Base-by-base conservation (phyloP, 2,329 filamentous ascomycete genomes). In the Pseudogymnoascus destructans region DNA sequence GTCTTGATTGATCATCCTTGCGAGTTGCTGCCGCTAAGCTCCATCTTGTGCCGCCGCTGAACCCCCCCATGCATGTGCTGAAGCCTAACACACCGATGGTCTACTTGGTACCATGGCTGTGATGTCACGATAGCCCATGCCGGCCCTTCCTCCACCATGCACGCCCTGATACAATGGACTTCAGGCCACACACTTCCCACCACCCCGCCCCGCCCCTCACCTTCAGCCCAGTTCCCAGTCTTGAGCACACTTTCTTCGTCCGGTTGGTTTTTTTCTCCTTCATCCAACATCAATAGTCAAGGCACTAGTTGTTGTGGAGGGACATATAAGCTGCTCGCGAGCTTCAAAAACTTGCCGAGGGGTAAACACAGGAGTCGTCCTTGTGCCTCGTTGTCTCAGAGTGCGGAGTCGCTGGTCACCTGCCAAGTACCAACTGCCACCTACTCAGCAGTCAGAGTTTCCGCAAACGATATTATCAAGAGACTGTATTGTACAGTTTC, bases 81-180 rank as follows among this genome's bases (percentile, higher is more conserved):
- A 25, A 52, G 46, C 46, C 46, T 52, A 52, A 17, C 46, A 52
- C 46, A 52, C 46, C 46, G 46, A 27, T 5, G 46, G 46, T 30
- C 27, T 17, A 30, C 46, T 52, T 30, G 9, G 46, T 32, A 52
- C 46, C 46, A 52, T 52, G 46, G 13, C 15, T 11, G 9, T 11
- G 46, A 52, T 52, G 46, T 52, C 46, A 25, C 46, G 46, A 52
- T 52, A 52, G n/a, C 46, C 25, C 46, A 52, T 52, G 46, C 46
- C 10, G 9, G 46, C 10, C 15, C 46, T 52, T 52, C 46, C 25
- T 52, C 8, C 25, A 25, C 46, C 25, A 52, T 52, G 46, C 46
- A 19, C 46, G 25, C 46, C n/a, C 46, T 52, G 46, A 52, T 52
- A 52, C 46, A 52, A 30, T 52, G 25, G 25, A 52, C 25, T 30